A percentile compares a stretch with the other conserved stretches of the same genome.
Evolutionary conservation across 352 stramenopile genomes (phyloP).

Genomic region (Nothophytophthora sp.): DNA sequence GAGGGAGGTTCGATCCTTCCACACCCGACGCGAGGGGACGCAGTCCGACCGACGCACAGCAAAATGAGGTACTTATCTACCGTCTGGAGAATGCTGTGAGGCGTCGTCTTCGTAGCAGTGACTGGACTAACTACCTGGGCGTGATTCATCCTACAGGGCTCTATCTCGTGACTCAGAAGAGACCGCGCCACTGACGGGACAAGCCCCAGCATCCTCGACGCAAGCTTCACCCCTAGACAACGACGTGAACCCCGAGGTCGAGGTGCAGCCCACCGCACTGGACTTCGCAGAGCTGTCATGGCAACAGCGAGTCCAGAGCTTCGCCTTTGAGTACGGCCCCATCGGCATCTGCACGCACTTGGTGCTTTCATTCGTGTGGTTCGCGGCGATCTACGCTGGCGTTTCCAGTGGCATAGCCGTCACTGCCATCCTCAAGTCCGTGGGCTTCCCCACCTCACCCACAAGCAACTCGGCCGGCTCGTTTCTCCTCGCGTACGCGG

Average conservation of each 20-base stretch:
- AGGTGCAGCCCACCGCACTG: not conserved
- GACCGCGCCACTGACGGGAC: not conserved
- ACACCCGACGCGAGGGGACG: too few species aligned
- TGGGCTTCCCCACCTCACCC: not conserved
- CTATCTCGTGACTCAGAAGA: too few species aligned
- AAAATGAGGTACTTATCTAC: too few species aligned
- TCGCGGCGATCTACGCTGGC: not conserved
- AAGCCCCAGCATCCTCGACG: too few species aligned
- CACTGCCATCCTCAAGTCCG: not conserved
- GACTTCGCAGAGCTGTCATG: not conserved
- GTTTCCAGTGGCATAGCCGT: not conserved
- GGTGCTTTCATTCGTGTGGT: not conserved
- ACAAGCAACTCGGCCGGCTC: not conserved
- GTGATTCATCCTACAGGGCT: too few species aligned
- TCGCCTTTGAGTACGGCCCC: not conserved
- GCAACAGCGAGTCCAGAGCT: not conserved
- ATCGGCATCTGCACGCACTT: not conserved
- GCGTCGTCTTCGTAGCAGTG: too few species aligned
- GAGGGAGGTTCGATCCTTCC: too few species aligned
- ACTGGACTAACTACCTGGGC: too few species aligned
- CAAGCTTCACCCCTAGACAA: not conserved
- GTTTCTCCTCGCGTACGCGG: not conserved
- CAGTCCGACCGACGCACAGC: too few species aligned
- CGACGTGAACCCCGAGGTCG: not conserved
- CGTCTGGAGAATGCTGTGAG: too few species aligned